phyloP scores from a whole-genome alignment of 2,329 filamentous ascomycete genomes.

The Fusarium abutilonis region DNA sequence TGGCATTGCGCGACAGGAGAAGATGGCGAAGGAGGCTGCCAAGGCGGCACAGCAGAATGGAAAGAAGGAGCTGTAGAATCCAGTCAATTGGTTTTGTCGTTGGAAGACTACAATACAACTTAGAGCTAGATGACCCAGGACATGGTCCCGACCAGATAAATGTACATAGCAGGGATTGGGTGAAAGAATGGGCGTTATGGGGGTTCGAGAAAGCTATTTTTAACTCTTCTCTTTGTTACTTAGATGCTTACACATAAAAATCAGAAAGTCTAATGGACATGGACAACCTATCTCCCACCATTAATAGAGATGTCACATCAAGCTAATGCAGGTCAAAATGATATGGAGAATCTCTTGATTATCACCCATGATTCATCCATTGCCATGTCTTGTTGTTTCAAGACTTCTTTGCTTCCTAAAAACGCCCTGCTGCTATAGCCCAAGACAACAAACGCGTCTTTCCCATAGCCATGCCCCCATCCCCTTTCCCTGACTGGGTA shows the following conservation, averaged over 20 bases:
- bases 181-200: not conserved
- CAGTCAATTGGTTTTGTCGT: not conserved
- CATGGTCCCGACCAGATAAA: not conserved
- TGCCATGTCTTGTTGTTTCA: constrained; percentile 20
- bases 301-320: not conserved
- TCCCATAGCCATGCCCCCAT: constrained; percentile 27
- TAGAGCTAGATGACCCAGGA: not conserved
- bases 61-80: constrained; percentile 48
- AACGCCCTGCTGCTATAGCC: constrained; percentile 41
- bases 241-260: not conserved
- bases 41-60: constrained; percentile 51
- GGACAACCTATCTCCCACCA: no score
- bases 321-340: not conserved
- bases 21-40: constrained; percentile 78
- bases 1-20: constrained; percentile 81
- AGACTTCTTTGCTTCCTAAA: constrained; percentile 34
- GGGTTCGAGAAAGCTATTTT: not conserved
- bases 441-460: constrained; percentile 36
- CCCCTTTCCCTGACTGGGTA: constrained; percentile 26
- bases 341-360: constrained; percentile 23
- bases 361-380: constrained; percentile 24
- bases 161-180: not conserved
- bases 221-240: not conserved
- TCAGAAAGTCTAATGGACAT: no score
- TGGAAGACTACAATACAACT: not conserved